A percentile compares a stretch with the other conserved stretches of the same genome.
These are phyloP conservation scores for Pseudocercospora macadamiae DNA, from an alignment of 2,329 filamentous ascomycete species.

Conservation along the genomic window DNA sequence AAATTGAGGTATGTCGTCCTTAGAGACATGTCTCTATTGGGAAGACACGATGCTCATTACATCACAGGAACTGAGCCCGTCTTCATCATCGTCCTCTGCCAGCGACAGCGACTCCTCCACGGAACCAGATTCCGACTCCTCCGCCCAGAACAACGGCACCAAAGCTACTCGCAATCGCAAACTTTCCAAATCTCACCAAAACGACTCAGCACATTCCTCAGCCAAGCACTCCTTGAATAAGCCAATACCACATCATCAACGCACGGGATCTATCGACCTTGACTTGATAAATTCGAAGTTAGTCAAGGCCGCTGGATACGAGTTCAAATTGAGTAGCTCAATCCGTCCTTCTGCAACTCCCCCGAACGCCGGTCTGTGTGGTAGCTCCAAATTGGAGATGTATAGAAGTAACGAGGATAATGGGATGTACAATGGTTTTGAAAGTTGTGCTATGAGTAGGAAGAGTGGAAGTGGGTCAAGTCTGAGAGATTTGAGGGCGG, in stretches of 20 bases:
- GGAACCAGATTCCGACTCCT: not conserved
- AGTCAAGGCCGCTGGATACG: conserved; percentile 11
- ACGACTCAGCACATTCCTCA: not conserved
- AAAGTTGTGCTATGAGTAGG: not conserved
- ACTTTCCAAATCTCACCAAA: not conserved
- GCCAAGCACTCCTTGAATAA: not conserved
- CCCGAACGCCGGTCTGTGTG: not conserved
- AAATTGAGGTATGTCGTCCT: not conserved
- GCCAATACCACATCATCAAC: too few relatives aligned
- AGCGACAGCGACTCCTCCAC: not conserved
- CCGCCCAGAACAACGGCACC: not conserved
- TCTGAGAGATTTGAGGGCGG: not conserved
- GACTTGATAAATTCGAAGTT: conserved; percentile 8
- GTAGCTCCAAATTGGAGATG: not conserved
- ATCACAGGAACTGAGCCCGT: not conserved
- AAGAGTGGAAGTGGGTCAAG: not conserved
- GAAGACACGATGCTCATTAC: too few relatives aligned
- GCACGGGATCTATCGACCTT: conserved; percentile 13
- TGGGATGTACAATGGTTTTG: not conserved
- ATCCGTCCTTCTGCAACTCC: not conserved
- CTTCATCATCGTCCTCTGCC: not conserved
- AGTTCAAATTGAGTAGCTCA: conserved; percentile 1
- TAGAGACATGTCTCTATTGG: not conserved
- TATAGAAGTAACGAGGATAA: not conserved
- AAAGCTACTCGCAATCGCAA: not conserved